phyloP scores from a whole-genome alignment of 2,329 filamentous ascomycete genomes.

The Aspergillus brasiliensis region DNA sequence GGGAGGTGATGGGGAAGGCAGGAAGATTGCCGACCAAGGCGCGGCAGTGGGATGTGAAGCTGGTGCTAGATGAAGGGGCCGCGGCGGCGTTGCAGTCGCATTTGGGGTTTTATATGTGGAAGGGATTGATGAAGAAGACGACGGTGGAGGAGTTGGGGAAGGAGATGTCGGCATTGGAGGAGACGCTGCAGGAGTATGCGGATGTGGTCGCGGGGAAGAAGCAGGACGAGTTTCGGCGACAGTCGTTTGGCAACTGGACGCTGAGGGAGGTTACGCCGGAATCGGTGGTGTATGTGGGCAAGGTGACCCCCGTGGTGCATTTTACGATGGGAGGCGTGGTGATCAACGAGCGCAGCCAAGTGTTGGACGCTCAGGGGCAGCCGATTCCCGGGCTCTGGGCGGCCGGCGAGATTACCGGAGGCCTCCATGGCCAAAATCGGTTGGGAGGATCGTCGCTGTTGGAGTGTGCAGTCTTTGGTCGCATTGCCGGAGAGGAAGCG shows the following conservation, averaged over 20 bases:
- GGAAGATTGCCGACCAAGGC: conserved; percentile 26
- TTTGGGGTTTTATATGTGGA: conserved; percentile 65
- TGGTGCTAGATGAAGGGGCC: conserved; percentile 63
- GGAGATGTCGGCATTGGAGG: conserved; percentile 36
- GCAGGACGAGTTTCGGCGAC: conserved; percentile 52
- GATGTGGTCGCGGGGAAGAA: conserved; percentile 44
- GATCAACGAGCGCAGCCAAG: conserved; percentile 57
- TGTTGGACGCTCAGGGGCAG: conserved; percentile 47
- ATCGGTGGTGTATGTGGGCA: conserved; percentile 59
- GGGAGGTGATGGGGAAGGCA: conserved; percentile 50
- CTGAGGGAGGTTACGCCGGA: conserved; percentile 53
- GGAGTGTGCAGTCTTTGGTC: conserved; percentile 66
- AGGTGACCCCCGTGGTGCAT: conserved; percentile 64
- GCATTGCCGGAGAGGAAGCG: conserved; percentile 57
- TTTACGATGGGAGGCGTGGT: conserved; percentile 68
- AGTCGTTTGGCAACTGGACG: conserved; percentile 58
- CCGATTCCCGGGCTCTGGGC: conserved; percentile 62
- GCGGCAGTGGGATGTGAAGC: conserved; percentile 60
- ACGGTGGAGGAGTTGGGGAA: conserved; percentile 55
- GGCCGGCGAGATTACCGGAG: conserved; percentile 66
- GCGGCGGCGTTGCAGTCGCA: conserved; percentile 57
- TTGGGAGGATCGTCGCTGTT: conserved; percentile 63
- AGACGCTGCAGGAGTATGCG: conserved; percentile 55
- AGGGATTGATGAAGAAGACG: conserved; percentile 60
- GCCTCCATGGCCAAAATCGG: conserved; percentile 65